Percentiles rank a stretch among this genome's conserved stretches.
phyloP scores from a whole-genome alignment of 805 yeast genomes.

The Yueomyces sp. region DNA sequence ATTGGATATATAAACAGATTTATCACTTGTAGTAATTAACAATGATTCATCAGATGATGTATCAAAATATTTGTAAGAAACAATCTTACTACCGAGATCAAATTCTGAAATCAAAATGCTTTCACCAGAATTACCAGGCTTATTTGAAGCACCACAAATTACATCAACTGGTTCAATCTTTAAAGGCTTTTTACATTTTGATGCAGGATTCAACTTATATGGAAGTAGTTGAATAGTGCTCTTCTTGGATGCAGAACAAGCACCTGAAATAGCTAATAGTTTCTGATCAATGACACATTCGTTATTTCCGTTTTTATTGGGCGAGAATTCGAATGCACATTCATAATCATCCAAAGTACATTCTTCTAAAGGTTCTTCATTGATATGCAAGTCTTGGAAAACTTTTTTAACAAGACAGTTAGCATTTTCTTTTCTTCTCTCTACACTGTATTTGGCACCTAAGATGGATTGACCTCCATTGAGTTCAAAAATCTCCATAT shows the following conservation, averaged over 20 bases:
- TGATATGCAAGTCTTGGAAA: constrained; percentile 26
- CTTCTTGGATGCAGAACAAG: constrained; percentile 8
- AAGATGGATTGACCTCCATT: constrained; percentile 37
- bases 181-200: constrained; percentile 15
- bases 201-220: constrained; percentile 6
- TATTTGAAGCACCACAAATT: constrained; percentile 8
- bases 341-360: constrained; percentile 61
- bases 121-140: constrained; percentile 6
- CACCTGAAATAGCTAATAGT: constrained; percentile 8
- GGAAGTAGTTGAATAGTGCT: constrained; percentile 8
- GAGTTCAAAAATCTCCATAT: constrained; percentile 48
- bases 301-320: constrained; percentile 18
- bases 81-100: constrained; percentile 39
- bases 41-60: constrained; percentile 48
- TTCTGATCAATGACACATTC: constrained; percentile 34
- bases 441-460: constrained; percentile 54
- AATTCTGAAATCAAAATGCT: constrained; percentile 28
- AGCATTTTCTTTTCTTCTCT: constrained; percentile 51
- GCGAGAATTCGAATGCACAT: constrained; percentile 43
- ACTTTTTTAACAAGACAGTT: constrained; percentile 36
- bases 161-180: constrained; percentile 17
- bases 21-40: constrained; percentile 40
- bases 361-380: constrained; percentile 41
- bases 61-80: constrained; percentile 36
- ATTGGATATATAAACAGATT: constrained; percentile 49